Evolutionary conservation across 306 rosid genomes (phyloP).

Genomic region (Citrullus mucosospermus): DNA sequence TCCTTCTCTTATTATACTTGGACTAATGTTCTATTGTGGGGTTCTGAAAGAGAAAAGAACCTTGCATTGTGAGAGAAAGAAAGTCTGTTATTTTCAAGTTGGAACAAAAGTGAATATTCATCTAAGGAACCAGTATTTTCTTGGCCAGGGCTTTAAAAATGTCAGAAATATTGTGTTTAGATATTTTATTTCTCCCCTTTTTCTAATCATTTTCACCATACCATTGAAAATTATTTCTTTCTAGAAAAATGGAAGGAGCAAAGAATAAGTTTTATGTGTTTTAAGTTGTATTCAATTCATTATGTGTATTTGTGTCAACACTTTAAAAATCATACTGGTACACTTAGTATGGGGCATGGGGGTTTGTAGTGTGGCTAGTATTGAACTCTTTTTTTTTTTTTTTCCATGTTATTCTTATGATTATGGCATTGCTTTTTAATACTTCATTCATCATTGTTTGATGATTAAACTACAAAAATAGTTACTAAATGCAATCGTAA

Average conservation of each 20-base stretch:
- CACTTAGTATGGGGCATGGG: not conserved
- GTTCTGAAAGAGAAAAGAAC: not conserved
- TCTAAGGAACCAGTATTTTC: not conserved
- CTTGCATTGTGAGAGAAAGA: not conserved
- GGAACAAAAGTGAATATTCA: not conserved
- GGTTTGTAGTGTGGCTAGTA: not conserved
- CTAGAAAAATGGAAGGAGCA: not conserved
- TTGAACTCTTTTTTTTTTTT: not conserved
- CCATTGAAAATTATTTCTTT: not conserved
- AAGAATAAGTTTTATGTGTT: not conserved
- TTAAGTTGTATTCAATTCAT: not conserved
- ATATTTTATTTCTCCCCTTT: not conserved
- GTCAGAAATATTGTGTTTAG: not conserved
- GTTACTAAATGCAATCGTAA: not conserved
- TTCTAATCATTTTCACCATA: not conserved
- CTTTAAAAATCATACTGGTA: not conserved
- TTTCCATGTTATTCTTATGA: not conserved
- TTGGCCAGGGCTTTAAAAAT: not conserved
- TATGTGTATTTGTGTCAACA: not conserved
- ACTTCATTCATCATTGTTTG: not conserved
- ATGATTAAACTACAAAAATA: not conserved
- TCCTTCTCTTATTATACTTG: not conserved
- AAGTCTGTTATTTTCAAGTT: not conserved
- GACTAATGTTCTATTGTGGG: not conserved
- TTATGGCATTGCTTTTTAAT: not conserved